phyloP scores from a whole-genome alignment of 2,329 filamentous ascomycete genomes.

The Hyphodiscus sp. region DNA sequence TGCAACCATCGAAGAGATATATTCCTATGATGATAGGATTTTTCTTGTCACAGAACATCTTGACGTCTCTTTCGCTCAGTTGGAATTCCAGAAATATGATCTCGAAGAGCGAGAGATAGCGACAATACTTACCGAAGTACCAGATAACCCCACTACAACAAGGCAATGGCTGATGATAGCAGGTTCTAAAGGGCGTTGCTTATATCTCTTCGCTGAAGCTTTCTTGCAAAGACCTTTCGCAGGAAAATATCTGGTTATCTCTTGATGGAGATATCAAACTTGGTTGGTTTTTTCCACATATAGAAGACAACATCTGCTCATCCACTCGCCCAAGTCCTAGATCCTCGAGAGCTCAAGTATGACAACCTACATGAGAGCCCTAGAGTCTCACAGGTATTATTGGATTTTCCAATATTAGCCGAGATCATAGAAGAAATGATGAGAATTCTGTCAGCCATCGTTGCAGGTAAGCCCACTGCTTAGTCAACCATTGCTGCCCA shows the following conservation, averaged over 20 bases:
- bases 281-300: neutral
- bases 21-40: neutral
- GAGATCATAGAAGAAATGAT: slow-evolving; percentile 13
- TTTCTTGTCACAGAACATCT: slow-evolving; percentile 2
- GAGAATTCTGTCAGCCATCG: too few relatives aligned
- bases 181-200: slow-evolving; percentile 1
- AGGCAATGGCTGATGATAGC: neutral
- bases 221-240: neutral
- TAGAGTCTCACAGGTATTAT: slow-evolving; percentile 2
- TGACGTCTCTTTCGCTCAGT: neutral
- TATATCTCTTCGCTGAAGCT: slow-evolving; percentile 1
- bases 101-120: neutral
- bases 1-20: slow-evolving; percentile 1
- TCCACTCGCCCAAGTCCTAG: slow-evolving; percentile 1
- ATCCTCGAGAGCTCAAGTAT: slow-evolving; percentile 3
- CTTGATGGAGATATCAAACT: slow-evolving; percentile 3
- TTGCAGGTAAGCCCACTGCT: too few relatives aligned
- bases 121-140: slow-evolving; percentile 1
- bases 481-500: too few relatives aligned
- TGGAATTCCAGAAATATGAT: slow-evolving; percentile 1
- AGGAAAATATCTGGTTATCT: slow-evolving; percentile 2
- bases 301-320: neutral
- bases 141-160: neutral
- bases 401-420: slow-evolving; percentile 10
- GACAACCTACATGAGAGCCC: neutral